A percentile compares a stretch with the other conserved stretches of the same genome.
These are phyloP conservation scores for Candida awuae DNA, from an alignment of 805 yeast genomes.

Conservation along the genomic window DNA sequence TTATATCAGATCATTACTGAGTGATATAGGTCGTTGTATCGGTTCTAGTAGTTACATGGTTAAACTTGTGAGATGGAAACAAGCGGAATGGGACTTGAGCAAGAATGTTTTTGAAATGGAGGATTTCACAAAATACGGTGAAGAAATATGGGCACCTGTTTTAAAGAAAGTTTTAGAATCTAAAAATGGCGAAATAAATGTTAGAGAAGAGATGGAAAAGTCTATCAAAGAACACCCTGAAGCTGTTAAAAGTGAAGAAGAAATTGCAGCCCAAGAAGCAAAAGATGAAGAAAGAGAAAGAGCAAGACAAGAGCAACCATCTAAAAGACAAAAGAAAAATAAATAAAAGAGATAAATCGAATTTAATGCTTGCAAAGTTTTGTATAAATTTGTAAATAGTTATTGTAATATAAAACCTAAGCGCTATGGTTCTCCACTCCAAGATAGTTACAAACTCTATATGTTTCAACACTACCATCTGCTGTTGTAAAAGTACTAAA, in stretches of 20 bases:
- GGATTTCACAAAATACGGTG: slow-evolving; percentile 56
- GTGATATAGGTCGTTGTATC: slow-evolving; percentile 80
- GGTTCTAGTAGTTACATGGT: slow-evolving; percentile 86
- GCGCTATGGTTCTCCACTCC: too few species aligned
- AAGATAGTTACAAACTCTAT: slow-evolving; percentile 35
- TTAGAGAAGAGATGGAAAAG: slow-evolving; percentile 31
- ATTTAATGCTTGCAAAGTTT: background rate
- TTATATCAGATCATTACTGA: slow-evolving; percentile 79
- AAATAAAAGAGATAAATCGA: background rate
- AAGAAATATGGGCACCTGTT: slow-evolving; percentile 64
- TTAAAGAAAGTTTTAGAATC: slow-evolving; percentile 43
- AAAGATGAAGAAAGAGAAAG: slow-evolving; percentile 6
- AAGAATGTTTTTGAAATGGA: slow-evolving; percentile 58
- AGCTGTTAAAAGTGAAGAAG: slow-evolving; percentile 5
- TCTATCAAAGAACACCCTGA: slow-evolving; percentile 20
- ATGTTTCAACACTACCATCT: slow-evolving; percentile 10
- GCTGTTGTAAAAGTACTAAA: slow-evolving; percentile 4
- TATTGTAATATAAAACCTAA: too few species aligned
- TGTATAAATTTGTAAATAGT: background rate
- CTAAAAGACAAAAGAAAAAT: slow-evolving; percentile 6
- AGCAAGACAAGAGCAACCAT: background rate
- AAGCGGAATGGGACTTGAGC: slow-evolving; percentile 78
- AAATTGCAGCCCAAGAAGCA: slow-evolving; percentile 4
- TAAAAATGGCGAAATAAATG: slow-evolving; percentile 32
- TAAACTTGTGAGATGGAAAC: slow-evolving; percentile 60